Percentiles rank a stretch among this genome's conserved stretches.
These are phyloP conservation scores for Pythium grandisporangium DNA, from an alignment of 352 stramenopile species.

Conservation along the genomic window DNA sequence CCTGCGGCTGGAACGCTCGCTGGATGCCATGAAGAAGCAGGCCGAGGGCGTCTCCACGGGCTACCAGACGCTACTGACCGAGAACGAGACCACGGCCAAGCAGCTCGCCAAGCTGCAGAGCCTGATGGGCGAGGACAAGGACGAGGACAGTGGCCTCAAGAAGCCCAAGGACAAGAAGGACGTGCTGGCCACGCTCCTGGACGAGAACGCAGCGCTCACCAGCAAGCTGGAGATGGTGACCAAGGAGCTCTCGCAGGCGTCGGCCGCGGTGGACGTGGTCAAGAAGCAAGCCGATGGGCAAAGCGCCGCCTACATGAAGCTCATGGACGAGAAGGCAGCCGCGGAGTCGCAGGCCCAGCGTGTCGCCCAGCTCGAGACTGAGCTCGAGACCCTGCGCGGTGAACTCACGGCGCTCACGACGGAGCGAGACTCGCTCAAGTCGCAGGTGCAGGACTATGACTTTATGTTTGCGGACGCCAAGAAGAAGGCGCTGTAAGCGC, in stretches of 20 bases:
- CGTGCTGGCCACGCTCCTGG: conserved; percentile 40
- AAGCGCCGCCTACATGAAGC: conserved; percentile 72
- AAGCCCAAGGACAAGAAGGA: conserved; percentile 37
- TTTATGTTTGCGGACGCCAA: conserved; percentile 86
- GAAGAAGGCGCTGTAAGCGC: conserved; percentile 73
- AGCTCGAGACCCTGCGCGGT: conserved; percentile 29
- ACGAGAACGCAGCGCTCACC: conserved; percentile 49
- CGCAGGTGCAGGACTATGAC: conserved; percentile 82
- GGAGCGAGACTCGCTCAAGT: conserved; percentile 65
- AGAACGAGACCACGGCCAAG: conserved; percentile 58
- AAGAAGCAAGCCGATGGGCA: conserved; percentile 77
- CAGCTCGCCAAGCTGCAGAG: conserved; percentile 61
- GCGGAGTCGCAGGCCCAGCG: conserved; percentile 38
- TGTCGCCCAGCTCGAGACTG: conserved; percentile 27
- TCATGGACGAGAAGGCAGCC: conserved; percentile 68
- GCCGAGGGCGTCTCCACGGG: conserved; percentile 48
- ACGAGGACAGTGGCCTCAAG: conserved; percentile 9
- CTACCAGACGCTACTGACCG: conserved; percentile 58
- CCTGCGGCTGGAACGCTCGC: conserved; percentile 57
- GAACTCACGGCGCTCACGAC: conserved; percentile 39
- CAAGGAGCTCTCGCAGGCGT: conserved; percentile 34
- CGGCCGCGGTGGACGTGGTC: conserved; percentile 37
- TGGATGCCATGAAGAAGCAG: conserved; percentile 71
- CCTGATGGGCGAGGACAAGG: conserved; percentile 23
- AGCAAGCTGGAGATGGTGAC: conserved; percentile 22